Conservation (phyloP, 305 asterid genomes). For the Fraxinus baroniana region DNA sequence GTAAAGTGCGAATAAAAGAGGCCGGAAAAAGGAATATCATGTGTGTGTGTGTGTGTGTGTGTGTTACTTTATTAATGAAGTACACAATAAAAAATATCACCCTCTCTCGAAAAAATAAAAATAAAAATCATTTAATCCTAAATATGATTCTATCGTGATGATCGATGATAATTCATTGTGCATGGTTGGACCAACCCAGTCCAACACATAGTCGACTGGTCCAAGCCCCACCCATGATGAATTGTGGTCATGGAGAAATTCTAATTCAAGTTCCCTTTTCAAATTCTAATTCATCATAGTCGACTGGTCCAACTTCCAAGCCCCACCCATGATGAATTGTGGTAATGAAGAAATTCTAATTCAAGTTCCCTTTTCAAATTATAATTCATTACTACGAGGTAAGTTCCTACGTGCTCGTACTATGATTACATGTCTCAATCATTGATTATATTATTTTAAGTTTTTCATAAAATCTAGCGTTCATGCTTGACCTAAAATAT, state of each 20-base stretch:
- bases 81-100: too few species aligned
- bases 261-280: neutral
- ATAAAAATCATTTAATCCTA: too few species aligned
- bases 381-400: too few species aligned
- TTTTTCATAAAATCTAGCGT: neutral
- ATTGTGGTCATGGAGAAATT: neutral
- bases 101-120: neutral
- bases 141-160: neutral
- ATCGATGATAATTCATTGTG: neutral
- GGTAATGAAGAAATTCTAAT: neutral
- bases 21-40: neutral
- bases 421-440: neutral
- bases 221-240: neutral
- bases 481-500: neutral
- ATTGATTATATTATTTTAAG: too few species aligned
- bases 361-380: neutral
- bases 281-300: too few species aligned
- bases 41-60: too few species aligned
- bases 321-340: neutral
- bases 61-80: too few species aligned
- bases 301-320: too few species aligned
- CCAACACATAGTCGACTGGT: too few species aligned
- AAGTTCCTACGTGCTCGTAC: neutral
- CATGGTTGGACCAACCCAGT: neutral
- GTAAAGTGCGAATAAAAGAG: neutral